Evolutionary conservation across 2,329 filamentous ascomycete genomes (phyloP).

Genomic region (Neofusicoccum cordaticola): DNA sequence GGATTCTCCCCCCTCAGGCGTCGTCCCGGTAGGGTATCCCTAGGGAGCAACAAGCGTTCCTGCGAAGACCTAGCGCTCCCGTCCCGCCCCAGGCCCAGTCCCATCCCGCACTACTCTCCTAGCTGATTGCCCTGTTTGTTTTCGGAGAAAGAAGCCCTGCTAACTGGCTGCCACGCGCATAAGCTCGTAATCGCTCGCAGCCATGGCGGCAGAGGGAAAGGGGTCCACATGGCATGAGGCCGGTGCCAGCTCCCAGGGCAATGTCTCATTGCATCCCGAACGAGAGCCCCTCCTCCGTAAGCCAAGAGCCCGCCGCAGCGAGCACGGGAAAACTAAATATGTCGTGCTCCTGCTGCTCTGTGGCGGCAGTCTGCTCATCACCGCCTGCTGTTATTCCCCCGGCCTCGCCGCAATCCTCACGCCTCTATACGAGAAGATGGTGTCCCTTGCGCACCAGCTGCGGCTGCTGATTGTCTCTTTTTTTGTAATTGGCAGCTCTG

Average conservation of each 20-base stretch:
- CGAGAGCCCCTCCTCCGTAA: conserved; percentile 12
- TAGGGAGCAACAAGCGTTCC: background rate
- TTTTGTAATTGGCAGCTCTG: conserved; percentile 2
- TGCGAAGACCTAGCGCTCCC: background rate
- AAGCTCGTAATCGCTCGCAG: conserved; percentile 18
- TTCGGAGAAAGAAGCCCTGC: conserved; percentile 3
- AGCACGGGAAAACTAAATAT: conserved; percentile 13
- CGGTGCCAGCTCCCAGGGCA: background rate
- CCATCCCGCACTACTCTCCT: background rate
- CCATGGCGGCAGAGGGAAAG: conserved; percentile 12
- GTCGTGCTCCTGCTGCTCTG: conserved; percentile 12
- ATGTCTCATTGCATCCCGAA: conserved; percentile 14
- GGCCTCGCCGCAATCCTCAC: conserved; percentile 2
- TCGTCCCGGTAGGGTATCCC: background rate
- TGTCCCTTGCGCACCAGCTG: background rate
- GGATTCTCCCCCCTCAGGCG: background rate
- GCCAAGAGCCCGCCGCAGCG: conserved; percentile 1
- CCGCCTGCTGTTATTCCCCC: conserved; percentile 4
- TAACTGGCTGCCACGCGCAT: conserved; percentile 15
- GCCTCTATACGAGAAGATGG: conserved; percentile 12
- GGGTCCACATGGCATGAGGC: conserved; percentile 15
- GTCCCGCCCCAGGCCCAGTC: background rate
- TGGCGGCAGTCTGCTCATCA: conserved; percentile 9
- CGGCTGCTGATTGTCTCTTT: conserved; percentile 6
- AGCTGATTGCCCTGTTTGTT: conserved; percentile 9